phyloP scores from a whole-genome alignment of 1,284 basidiomycete genomes.

The Dichomitus squalens region DNA sequence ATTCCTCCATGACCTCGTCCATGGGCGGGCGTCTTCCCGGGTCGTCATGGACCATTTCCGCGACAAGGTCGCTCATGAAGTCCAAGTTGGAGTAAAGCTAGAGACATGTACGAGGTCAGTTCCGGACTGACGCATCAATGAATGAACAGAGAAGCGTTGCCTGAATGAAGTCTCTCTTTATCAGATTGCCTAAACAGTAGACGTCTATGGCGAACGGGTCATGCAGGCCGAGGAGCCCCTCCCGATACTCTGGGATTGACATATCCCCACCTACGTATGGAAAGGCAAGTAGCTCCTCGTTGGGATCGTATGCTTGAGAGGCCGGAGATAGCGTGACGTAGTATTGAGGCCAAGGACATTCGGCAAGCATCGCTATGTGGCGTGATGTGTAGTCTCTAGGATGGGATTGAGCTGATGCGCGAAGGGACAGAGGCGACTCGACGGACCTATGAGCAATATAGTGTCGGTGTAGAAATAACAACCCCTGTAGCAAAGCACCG shows the following conservation, averaged over 20 bases:
- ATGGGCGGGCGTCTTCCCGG: slow-evolving; percentile 6
- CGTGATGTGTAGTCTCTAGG: slow-evolving; percentile 3
- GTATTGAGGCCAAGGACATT: slow-evolving; percentile 34
- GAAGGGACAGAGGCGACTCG: not conserved
- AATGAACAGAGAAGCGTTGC: slow-evolving; percentile 14
- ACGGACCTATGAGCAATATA: slow-evolving; percentile 23
- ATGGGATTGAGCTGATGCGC: not conserved
- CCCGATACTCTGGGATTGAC: slow-evolving; percentile 16
- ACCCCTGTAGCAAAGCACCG: too few relatives aligned
- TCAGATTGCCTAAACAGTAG: slow-evolving; percentile 28
- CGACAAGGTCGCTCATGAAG: slow-evolving; percentile 5
- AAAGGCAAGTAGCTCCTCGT: slow-evolving; percentile 1
- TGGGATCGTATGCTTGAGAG: slow-evolving; percentile 29
- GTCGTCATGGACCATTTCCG: not conserved
- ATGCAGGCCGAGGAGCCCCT: slow-evolving; percentile 1
- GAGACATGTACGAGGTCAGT: not conserved
- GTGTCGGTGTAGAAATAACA: slow-evolving; percentile 23
- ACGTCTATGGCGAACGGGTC: slow-evolving; percentile 28
- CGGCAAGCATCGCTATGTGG: slow-evolving; percentile 24
- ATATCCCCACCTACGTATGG: slow-evolving; percentile 14
- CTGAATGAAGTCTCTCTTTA: slow-evolving; percentile 22
- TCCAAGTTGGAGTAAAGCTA: slow-evolving; percentile 7
- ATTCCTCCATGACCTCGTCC: slow-evolving; percentile 4
- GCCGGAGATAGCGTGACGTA: slow-evolving; percentile 39
- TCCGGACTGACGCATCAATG: too few relatives aligned